These are phyloP conservation scores for Mycena indigotica DNA, from an alignment of 768 basidiomycete genomes.

Conservation along the genomic window DNA sequence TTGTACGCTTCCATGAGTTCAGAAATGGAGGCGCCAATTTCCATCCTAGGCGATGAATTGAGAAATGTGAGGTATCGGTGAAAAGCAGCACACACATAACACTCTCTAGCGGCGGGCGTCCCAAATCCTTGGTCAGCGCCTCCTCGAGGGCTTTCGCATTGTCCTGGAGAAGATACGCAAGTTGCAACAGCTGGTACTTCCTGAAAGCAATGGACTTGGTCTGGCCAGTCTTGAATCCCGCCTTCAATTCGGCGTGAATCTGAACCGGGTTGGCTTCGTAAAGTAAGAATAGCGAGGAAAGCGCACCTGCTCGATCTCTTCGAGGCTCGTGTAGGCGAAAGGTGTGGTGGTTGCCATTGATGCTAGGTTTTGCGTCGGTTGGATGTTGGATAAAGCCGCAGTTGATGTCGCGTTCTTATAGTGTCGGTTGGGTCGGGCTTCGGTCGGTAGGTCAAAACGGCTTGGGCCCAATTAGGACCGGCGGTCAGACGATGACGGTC, in stretches of 20 bases:
- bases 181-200: constrained; percentile 74
- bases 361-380: no score
- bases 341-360: constrained; percentile 8
- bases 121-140: constrained; percentile 63
- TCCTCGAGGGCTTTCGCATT: constrained; percentile 62
- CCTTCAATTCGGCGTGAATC: constrained; percentile 58
- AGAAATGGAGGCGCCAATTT: constrained; percentile 53
- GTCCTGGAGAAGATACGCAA: constrained; percentile 75
- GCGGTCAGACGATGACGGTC: no score
- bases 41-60: constrained; percentile 49
- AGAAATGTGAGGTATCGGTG: not conserved
- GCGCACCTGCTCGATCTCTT: constrained; percentile 54
- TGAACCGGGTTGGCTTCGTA: constrained; percentile 32
- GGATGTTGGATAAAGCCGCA: no score
- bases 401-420: no score
- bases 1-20: constrained; percentile 58
- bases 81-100: constrained; percentile 40
- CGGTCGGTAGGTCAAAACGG: no score
- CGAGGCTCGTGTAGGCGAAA: constrained; percentile 46
- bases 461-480: no score
- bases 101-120: constrained; percentile 61
- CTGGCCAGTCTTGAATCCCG: constrained; percentile 67
- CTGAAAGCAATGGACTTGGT: constrained; percentile 66
- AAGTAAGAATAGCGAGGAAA: no score
- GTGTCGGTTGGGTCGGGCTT: no score